Conservation (phyloP, 768 basidiomycete species). For the Punctularia strigosozonata region DNA sequence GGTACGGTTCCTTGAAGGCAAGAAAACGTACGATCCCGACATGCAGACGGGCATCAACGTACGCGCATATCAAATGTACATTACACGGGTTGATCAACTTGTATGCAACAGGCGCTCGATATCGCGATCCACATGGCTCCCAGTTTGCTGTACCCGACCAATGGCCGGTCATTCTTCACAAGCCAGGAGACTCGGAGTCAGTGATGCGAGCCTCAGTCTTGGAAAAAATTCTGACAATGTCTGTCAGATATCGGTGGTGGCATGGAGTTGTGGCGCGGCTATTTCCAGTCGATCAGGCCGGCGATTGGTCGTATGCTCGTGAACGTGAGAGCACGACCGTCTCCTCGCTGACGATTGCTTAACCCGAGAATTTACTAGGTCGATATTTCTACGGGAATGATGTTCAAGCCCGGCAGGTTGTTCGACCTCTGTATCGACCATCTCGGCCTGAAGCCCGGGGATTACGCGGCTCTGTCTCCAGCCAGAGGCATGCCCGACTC, state of each 20-base stretch:
- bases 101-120: slow-evolving; percentile 72
- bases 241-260: slow-evolving; percentile 47
- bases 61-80: slow-evolving; percentile 8
- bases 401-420: slow-evolving; percentile 58
- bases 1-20: slow-evolving; percentile 47
- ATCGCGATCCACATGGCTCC: slow-evolving; percentile 71
- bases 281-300: slow-evolving; percentile 71
- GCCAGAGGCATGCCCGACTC: slow-evolving; percentile 32
- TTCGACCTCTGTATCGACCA: slow-evolving; percentile 48
- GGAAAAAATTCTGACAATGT: too few relatives aligned
- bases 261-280: slow-evolving; percentile 65
- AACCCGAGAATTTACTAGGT: too few relatives aligned
- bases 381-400: slow-evolving; percentile 66
- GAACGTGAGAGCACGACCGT: too few relatives aligned
- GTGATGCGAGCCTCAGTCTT: too few relatives aligned
- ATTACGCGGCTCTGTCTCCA: slow-evolving; percentile 27
- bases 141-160: slow-evolving; percentile 54
- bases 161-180: slow-evolving; percentile 67
- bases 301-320: slow-evolving; percentile 50
- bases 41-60: slow-evolving; percentile 62
- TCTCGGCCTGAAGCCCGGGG: slow-evolving; percentile 24
- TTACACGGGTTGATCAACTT: background rate
- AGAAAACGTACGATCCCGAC: slow-evolving; percentile 54
- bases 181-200: slow-evolving; percentile 38
- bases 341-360: too few relatives aligned